phyloP scores from a whole-genome alignment of 345 rosid species.

The Ailanthus altissimus region DNA sequence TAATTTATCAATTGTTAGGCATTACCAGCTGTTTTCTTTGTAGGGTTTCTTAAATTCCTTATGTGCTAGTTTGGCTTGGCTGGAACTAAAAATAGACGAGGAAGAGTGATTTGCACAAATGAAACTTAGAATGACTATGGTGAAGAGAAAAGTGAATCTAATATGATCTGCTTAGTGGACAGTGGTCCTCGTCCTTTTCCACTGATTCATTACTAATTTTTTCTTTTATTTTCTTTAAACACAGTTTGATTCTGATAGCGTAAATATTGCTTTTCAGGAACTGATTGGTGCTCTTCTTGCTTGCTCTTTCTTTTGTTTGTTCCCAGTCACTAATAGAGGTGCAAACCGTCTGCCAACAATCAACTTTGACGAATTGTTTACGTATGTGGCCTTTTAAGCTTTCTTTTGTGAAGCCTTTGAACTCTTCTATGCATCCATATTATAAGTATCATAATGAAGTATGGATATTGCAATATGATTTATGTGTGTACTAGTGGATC shows the following conservation, averaged over 20 bases:
- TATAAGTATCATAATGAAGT: background rate
- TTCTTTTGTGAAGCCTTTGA: constrained; percentile 26
- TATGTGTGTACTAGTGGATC: background rate
- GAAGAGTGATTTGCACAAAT: background rate
- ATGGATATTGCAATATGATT: background rate
- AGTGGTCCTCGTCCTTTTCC: background rate
- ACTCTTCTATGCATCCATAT: background rate
- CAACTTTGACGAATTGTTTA: constrained; percentile 84
- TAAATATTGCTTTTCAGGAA: constrained; percentile 54
- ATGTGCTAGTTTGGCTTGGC: too few relatives aligned
- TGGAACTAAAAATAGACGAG: background rate
- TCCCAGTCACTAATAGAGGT: constrained; percentile 61
- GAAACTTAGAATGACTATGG: background rate
- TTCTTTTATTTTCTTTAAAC: background rate
- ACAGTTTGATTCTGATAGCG: constrained; percentile 3
- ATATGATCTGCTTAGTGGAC: background rate
- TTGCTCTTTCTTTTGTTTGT: constrained; percentile 82
- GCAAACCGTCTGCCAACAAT: constrained; percentile 65
- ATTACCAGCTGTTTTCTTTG: background rate
- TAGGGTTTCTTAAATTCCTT: background rate
- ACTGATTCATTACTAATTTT: background rate
- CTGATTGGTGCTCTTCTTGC: constrained; percentile 82
- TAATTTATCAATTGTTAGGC: background rate
- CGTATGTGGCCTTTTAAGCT: constrained; percentile 56
- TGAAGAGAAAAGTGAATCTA: background rate